Conservation (phyloP, 2,329 filamentous ascomycete genomes). For the Cladophialophora bantiana region DNA sequence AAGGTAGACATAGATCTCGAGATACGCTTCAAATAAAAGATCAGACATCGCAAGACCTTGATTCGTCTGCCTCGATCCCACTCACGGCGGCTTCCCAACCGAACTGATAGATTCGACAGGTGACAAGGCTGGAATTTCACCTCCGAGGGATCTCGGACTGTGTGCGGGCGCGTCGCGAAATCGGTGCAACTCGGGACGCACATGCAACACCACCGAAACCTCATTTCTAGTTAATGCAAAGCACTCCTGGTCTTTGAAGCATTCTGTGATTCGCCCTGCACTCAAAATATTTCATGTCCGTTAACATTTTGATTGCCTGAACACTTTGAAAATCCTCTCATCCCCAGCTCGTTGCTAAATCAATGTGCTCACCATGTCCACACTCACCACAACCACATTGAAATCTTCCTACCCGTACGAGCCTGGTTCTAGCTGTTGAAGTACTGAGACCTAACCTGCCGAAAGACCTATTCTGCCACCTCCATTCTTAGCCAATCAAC, state of each 20-base stretch:
- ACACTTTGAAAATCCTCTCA: not conserved
- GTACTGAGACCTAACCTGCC: slow-evolving; percentile 14
- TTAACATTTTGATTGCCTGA: not conserved
- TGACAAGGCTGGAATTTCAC: not conserved
- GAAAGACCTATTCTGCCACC: slow-evolving; percentile 75
- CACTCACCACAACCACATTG: slow-evolving; percentile 75
- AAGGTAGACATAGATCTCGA: slow-evolving; percentile 10
- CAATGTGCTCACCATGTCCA: slow-evolving; percentile 70
- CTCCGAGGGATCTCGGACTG: not conserved
- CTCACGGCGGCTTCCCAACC: not conserved
- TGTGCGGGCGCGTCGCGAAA: not conserved
- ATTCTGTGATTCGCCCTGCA: not conserved
- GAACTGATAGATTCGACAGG: not conserved
- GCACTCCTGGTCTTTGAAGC: not conserved
- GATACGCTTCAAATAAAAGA: slow-evolving; percentile 7
- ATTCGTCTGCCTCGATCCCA: not conserved
- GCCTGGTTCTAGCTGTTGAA: not conserved
- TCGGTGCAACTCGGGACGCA: not conserved
- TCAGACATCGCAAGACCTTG: not conserved
- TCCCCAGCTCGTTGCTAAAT: not conserved
- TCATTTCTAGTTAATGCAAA: not conserved
- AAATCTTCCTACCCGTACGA: slow-evolving; percentile 64
- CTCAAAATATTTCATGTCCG: not conserved
- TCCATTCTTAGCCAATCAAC: slow-evolving; percentile 87
- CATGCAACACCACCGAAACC: not conserved